phyloP scores from a whole-genome alignment of 768 basidiomycete species.

The Tricholoma saponaceum region DNA sequence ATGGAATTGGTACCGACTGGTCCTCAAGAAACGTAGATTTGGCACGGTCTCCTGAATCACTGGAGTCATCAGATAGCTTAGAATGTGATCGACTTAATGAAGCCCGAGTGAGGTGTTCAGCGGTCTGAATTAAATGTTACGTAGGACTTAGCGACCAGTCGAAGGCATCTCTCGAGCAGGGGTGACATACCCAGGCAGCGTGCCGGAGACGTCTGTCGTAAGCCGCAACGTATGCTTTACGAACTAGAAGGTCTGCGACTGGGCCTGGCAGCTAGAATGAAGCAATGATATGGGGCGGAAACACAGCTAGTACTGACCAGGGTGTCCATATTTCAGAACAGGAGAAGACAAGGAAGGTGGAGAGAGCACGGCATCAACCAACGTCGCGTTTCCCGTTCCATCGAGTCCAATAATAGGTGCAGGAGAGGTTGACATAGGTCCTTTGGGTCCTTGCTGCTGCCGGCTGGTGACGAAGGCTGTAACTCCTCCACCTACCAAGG shows the following conservation, averaged over 20 bases:
- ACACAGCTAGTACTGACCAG: conserved; percentile 47
- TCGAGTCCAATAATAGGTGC: conserved; percentile 45
- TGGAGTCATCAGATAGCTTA: conserved; percentile 23
- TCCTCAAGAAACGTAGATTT: conserved; percentile 86
- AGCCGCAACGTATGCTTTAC: conserved; percentile 81
- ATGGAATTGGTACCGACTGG: conserved; percentile 63
- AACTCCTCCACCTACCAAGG: conserved; percentile 74
- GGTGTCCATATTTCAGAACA: conserved; percentile 76
- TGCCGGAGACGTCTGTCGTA: conserved; percentile 91
- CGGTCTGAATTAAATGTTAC: conserved; percentile 54
- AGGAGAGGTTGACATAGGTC: conserved; percentile 15
- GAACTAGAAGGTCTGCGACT: conserved; percentile 70
- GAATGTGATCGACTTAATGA: conserved; percentile 53
- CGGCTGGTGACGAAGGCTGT: conserved; percentile 44
- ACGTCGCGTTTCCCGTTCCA: conserved; percentile 36
- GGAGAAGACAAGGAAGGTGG: conserved; percentile 21
- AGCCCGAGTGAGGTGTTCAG: conserved; percentile 86
- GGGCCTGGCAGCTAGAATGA: conserved; percentile 54
- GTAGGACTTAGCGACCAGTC: not conserved
- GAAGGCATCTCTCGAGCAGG: not conserved
- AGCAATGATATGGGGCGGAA: not conserved
- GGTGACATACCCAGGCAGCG: conserved; percentile 79
- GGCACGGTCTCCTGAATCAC: conserved; percentile 56
- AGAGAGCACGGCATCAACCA: conserved; percentile 33
- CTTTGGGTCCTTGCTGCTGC: conserved; percentile 13